Conservation (phyloP, 352 stramenopile genomes). For the Discostella stelligera region DNA sequence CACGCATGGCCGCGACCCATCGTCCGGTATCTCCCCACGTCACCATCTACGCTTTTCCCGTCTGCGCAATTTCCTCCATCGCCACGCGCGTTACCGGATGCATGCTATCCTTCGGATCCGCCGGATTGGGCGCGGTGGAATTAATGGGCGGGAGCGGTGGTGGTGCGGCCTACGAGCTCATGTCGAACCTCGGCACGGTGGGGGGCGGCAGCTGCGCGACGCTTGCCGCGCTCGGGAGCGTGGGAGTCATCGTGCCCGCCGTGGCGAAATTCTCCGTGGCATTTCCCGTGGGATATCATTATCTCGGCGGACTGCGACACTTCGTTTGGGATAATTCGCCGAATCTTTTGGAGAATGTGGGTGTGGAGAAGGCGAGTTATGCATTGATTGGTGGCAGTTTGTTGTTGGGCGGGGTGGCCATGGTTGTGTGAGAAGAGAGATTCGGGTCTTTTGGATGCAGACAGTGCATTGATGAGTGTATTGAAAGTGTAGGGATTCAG, state of each 20-base stretch:
- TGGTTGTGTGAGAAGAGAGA: conserved; percentile 22
- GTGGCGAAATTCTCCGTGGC: conserved; percentile 90
- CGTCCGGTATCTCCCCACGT: conserved; percentile 94
- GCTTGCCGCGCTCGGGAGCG: conserved; percentile 67
- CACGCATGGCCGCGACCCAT: conserved; percentile 86
- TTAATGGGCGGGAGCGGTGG: conserved; percentile 83
- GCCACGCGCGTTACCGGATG: conserved; percentile 90
- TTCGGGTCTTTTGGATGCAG: background rate
- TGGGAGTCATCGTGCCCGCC: conserved; percentile 59
- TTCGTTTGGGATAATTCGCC: conserved; percentile 90
- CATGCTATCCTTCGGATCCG: conserved; percentile 85
- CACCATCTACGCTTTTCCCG: conserved; percentile 93
- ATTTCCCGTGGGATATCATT: conserved; percentile 93
- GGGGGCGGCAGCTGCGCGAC: conserved; percentile 52
- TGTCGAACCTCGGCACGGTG: conserved; percentile 64
- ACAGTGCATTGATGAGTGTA: background rate
- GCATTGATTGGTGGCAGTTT: conserved; percentile 62
- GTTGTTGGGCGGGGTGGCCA: conserved; percentile 43
- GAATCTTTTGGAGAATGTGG: conserved; percentile 84
- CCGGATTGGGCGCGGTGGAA: conserved; percentile 79
- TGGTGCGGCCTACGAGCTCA: conserved; percentile 69
- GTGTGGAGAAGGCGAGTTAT: conserved; percentile 73
- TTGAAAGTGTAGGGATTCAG: background rate
- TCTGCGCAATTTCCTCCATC: conserved; percentile 91
- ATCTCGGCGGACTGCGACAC: conserved; percentile 87